Evolutionary conservation across 257 asterid genomes (phyloP), one percentile per base, ranked within the genome.

Genomic region (Vinca minor): DNA sequence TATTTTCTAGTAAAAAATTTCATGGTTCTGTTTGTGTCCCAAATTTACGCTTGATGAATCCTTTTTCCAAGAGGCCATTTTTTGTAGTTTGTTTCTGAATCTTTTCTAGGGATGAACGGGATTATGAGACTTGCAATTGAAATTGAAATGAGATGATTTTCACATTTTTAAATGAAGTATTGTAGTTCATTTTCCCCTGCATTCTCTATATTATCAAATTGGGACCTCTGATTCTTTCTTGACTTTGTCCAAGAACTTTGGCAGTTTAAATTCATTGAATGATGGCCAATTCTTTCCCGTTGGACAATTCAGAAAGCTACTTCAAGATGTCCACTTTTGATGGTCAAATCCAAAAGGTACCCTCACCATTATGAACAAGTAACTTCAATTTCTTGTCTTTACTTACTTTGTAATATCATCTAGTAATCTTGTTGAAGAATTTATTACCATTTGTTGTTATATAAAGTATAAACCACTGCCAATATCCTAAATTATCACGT

Each of bases 241-340:
- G 34, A 18, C 26, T 18, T 12, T 55, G 64, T 29, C 17, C 58
- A 21, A 36, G 49, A 64, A 26, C 35, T 1, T 1, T 49, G 60
- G 60, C 64, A 25, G 46, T 68, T 12, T 34, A 60, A n/a, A 64
- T 74, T 61, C 85, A 71, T 17, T 73, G 82, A 74, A 80, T 65
- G 82, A 28, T 47, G 76, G 74, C 81, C 29, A 18, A 14, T 58
- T 34, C n/a, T 49, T 29, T 63, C 58, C 23, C 21, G 20, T 66
- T 38, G 57, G 69, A 6, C 35, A 50, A 58, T 58, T 34, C 29
- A 23, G 35, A 60, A 31, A 69, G 29, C 55, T 47, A 45, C 29
- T 44, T 56, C 38, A 20, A 15, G 38, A 23, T 3, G 15, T 48
- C 23, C 15, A 29, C 29, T 28, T 9, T 23, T 38, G 39, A 65